Base-by-base conservation (phyloP, 192 early-diverging fungal genomes). In the Coemansia sp. region DNA sequence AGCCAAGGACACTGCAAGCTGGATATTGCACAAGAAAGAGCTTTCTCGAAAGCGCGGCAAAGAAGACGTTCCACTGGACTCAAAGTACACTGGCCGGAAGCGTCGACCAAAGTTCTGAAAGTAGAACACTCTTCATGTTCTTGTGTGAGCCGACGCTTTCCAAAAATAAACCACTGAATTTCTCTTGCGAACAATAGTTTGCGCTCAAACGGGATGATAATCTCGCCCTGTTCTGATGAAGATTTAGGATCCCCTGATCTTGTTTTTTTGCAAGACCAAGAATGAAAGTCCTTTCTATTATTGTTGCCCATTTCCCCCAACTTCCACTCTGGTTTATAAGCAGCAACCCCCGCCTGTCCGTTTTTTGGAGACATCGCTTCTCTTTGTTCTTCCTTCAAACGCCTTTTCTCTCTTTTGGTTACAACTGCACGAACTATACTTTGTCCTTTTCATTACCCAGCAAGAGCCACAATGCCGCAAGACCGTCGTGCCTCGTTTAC, bases 21-120 rank as follows among this genome's bases (percentile, higher is more conserved):
- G 93, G 91, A 85, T 98, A 13, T 54, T 89, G 56, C 88, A 87
- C 67, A 97, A 98, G 83, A 98, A 97, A 79, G 91, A 94, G 58
- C 75, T 91, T 27, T 81, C 88, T 36, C 82, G 93, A 57, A 75
- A 84, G 62, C 75, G 87, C 52, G 97, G 97, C 23, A 69, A 62
- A 50, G 89, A 94, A 56, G 87, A 87, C 38, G 87, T 91, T 44
- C 89, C 93, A 14, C 69, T 75, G 40, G 95, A 98, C 72, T 94
- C 94, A 14, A 93, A 94, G 66, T 98, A 91, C 75, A 97, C 97
- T 44, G 97, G 88, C 37, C 84, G 97, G 64, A 98, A 96, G 76
- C 83, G 97, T 80, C 89, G 86, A 70, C 80, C 87, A 29, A 83
- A 84, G 62, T 98, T 98, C 74, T 98, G 82, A 58, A 11, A 17